phyloP scores from a whole-genome alignment of 208 protist genomes.

The Leishmania arabica region DNA sequence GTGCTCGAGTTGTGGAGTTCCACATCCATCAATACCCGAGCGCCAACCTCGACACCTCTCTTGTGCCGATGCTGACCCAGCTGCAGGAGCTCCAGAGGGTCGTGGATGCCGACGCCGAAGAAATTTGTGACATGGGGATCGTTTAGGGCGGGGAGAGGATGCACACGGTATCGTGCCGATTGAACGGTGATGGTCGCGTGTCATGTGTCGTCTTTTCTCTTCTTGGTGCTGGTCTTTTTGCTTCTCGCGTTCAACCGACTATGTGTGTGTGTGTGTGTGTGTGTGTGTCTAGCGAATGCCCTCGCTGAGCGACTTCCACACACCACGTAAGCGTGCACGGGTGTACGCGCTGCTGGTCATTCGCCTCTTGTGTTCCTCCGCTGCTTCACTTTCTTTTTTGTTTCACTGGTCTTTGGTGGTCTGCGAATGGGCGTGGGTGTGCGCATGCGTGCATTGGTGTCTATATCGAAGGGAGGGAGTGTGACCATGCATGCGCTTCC shows the following conservation, averaged over 20 bases:
- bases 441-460: not conserved
- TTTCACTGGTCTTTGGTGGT: not conserved
- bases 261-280: not conserved
- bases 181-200: not conserved
- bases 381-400: not conserved
- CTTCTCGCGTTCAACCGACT: not conserved
- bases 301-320: not conserved
- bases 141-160: not conserved
- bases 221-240: not conserved
- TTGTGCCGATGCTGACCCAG: not conserved
- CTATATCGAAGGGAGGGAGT: not conserved
- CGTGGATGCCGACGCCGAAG: slow-evolving; percentile 2
- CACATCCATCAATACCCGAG: not conserved
- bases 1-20: slow-evolving; percentile 9
- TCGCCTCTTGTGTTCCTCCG: not conserved
- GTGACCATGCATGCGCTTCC: not conserved
- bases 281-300: not conserved
- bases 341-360: not conserved
- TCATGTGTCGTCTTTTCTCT: not conserved
- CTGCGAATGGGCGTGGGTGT: not conserved
- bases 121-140: not conserved
- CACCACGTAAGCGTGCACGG: not conserved
- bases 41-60: not conserved
- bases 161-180: not conserved
- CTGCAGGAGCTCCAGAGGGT: slow-evolving; percentile 7